Conservation (phyloP, 2,329 filamentous ascomycete species). For the Rhynchosporium secalis region DNA sequence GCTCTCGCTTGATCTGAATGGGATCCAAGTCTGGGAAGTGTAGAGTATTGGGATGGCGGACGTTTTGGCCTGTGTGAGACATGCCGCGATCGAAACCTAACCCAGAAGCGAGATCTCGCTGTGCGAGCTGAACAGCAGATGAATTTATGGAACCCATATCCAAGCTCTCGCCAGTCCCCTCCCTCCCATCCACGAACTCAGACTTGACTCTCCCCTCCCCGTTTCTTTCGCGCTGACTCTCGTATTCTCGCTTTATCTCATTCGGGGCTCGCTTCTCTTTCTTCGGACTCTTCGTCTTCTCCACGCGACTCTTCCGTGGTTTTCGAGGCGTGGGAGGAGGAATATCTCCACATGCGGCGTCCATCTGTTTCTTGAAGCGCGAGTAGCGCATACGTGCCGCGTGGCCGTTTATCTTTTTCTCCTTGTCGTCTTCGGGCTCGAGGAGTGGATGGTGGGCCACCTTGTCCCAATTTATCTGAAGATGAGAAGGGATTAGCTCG, state of each 20-base stretch:
- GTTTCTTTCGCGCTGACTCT: background rate
- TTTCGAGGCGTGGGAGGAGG: conserved; percentile 22
- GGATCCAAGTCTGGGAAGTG: background rate
- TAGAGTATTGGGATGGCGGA: background rate
- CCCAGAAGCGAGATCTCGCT: background rate
- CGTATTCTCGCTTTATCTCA: background rate
- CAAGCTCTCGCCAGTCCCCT: background rate
- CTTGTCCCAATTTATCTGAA: conserved; percentile 53
- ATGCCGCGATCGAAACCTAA: background rate
- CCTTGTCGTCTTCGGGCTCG: conserved; percentile 43
- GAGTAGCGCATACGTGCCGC: conserved; percentile 58
- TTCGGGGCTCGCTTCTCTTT: background rate
- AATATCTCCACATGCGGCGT: conserved; percentile 40
- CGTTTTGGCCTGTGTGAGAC: background rate
- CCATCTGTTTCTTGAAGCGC: conserved; percentile 54
- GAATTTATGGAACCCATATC: background rate
- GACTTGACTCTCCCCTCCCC: background rate
- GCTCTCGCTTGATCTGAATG: background rate
- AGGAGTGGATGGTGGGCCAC: conserved; percentile 46
- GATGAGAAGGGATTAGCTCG: conserved; percentile 13
- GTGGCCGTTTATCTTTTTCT: conserved; percentile 49
- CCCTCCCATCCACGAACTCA: background rate
- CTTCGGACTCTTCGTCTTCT: conserved; percentile 27
- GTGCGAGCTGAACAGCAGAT: background rate
- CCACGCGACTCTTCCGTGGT: conserved; percentile 27